phyloP scores from a whole-genome alignment of 148 eudicot genomes.

The Spergularia marina region DNA sequence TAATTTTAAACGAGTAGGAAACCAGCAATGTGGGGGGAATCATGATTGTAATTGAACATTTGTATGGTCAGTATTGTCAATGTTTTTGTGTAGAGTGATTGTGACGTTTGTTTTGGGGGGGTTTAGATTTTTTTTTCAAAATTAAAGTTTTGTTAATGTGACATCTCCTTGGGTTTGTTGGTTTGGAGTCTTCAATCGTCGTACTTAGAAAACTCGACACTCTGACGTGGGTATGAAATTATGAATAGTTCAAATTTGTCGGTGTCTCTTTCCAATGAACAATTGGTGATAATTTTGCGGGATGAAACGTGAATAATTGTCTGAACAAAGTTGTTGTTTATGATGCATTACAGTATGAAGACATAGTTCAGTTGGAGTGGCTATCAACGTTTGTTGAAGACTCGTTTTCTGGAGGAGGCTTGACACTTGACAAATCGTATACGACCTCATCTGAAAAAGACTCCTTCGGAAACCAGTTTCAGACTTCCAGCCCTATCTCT shows the following conservation, averaged over 20 bases:
- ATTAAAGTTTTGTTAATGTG: neutral
- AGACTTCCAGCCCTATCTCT: slow-evolving; percentile 68
- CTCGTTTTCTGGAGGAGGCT: slow-evolving; percentile 67
- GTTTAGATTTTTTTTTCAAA: neutral
- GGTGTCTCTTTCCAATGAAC: too few species aligned
- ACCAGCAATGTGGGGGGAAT: neutral
- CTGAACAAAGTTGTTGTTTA: neutral
- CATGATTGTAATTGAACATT: neutral
- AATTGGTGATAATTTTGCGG: too few species aligned
- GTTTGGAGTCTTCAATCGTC: neutral
- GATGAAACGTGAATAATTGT: neutral
- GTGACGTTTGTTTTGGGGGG: neutral
- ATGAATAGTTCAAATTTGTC: too few species aligned
- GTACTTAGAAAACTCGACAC: neutral
- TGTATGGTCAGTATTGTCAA: slow-evolving; percentile 8
- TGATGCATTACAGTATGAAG: slow-evolving; percentile 64
- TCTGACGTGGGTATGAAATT: neutral
- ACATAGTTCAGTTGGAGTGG: slow-evolving; percentile 90
- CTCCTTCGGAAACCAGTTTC: slow-evolving; percentile 47
- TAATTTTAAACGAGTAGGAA: neutral
- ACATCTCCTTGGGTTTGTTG: neutral
- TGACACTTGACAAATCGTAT: slow-evolving; percentile 47
- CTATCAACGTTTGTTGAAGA: slow-evolving; percentile 85
- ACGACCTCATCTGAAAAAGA: slow-evolving; percentile 28
- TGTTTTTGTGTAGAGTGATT: slow-evolving; percentile 2